phyloP scores from a whole-genome alignment of 2,329 filamentous ascomycete species.

The Ceratocystis lukuohia region DNA sequence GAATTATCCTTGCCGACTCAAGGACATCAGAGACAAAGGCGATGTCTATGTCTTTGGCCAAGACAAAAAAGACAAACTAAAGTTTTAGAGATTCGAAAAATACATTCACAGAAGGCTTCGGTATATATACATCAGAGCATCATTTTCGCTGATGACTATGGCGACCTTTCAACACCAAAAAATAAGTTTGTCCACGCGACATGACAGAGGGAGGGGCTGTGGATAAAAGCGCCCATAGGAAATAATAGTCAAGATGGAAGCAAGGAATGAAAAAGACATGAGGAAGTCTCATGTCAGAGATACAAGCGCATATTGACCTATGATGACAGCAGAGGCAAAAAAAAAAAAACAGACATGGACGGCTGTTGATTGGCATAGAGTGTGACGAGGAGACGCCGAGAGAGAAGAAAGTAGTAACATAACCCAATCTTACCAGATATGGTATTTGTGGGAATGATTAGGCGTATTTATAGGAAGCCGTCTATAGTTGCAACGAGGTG shows the following conservation, averaged over 20 bases:
- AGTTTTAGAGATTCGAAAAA: not conserved
- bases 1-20: conserved; percentile 60
- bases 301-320: not conserved
- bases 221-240: not conserved
- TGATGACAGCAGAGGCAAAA: not conserved
- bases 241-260: not conserved
- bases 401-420: not conserved
- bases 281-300: not conserved
- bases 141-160: not conserved
- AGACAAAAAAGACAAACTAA: not conserved
- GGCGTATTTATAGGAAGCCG: too few relatives aligned
- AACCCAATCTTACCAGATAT: not conserved
- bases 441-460: not conserved
- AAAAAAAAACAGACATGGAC: not conserved
- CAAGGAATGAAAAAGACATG: not conserved
- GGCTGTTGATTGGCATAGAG: not conserved
- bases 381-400: not conserved
- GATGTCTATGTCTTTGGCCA: not conserved
- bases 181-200: not conserved
- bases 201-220: not conserved
- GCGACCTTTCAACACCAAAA: not conserved
- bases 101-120: not conserved
- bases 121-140: not conserved
- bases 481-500: too few relatives aligned
- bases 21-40: not conserved